phyloP scores from a whole-genome alignment of 225 moss, liverwort and hornwort genomes.

The Polytrichum formosum region DNA sequence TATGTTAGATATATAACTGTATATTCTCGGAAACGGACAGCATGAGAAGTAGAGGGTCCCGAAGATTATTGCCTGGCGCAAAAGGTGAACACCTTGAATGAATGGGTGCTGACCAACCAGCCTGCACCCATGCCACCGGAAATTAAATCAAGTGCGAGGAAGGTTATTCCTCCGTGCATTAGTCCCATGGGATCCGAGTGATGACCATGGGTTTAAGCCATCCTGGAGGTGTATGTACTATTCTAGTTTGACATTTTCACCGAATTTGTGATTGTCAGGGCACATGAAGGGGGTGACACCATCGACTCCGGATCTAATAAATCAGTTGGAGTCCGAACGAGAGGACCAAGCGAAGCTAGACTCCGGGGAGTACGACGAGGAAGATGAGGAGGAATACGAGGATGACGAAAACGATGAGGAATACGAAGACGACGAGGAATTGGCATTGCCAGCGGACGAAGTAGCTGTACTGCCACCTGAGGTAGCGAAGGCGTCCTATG shows the following conservation, averaged over 20 bases:
- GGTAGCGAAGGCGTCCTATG: constrained; percentile 23
- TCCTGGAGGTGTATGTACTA: no score
- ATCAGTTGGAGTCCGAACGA: constrained; percentile 49
- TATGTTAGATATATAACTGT: no score
- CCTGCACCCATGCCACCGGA: no score
- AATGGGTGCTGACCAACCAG: no score
- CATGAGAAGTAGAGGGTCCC: no score
- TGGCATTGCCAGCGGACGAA: constrained; percentile 29
- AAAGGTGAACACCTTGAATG: no score
- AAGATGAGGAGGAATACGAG: constrained; percentile 17
- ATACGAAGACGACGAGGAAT: constrained; percentile 20
- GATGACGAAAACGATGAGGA: constrained; percentile 1
- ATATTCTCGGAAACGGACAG: no score
- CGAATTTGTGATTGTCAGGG: constrained; percentile 28
- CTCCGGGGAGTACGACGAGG: constrained; percentile 17
- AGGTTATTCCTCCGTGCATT: no score
- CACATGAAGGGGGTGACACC: constrained; percentile 87
- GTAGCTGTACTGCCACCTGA: constrained; percentile 27
- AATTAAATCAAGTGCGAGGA: no score
- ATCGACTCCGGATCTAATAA: constrained; percentile 60
- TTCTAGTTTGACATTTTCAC: no score
- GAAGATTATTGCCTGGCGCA: background rate
- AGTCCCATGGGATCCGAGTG: no score
- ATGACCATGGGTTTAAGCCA: no score
- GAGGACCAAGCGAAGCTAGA: constrained; percentile 57